Evolutionary conservation across 208 protist species (phyloP), one percentile per base, ranked within the genome.

Genomic region (Acanthamoeba sp.): DNA sequence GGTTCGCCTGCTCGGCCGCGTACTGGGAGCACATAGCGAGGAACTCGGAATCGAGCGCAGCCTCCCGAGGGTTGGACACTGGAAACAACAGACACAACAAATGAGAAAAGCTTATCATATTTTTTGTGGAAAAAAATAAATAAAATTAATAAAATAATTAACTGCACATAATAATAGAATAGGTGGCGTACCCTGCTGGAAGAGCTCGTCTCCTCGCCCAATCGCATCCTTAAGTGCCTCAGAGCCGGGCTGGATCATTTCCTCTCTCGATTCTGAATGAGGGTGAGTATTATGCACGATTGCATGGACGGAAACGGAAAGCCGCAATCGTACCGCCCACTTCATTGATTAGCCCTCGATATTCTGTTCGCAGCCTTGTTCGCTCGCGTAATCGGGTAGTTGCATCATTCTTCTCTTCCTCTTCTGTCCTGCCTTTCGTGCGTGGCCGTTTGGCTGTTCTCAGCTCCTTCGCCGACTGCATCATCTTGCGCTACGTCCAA

Each of bases 11-110:
- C 32, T 93, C 88, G 2, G 88, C 24, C 5, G 42, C 88, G 38
- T 78, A 93, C 7, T n/a, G 55, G 38, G 88, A 93, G 88, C 88
- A 93, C 3, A 93, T 93, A 9, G 88, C 29, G 24, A 93, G 36
- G 42, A 71, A 93, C 42, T 93, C 88, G 2, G 88, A 93, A 27
- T 93, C 88, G 29, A 93, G 48, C 29, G 88, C 88, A 38, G 88
- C 55, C 88, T 93, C 88, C 1, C 88, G 55, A 1, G 88, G 88
- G 27, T 40, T 66, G n/a, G 84, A 71, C 48, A 90, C 84, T 90
- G 57, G 12, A 4, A n/a, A 3, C 34, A 32, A 82, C 12, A 45
- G 14, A 32, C 5, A 80, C 14, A 80, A 20, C 38, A 80, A 80
- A 48, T 32, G 16, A 34, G 27, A 34, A 14, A 29, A 16, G n/a